Conservation (phyloP, 2,329 filamentous ascomycete genomes). For the Arthrinium puccinioides region DNA sequence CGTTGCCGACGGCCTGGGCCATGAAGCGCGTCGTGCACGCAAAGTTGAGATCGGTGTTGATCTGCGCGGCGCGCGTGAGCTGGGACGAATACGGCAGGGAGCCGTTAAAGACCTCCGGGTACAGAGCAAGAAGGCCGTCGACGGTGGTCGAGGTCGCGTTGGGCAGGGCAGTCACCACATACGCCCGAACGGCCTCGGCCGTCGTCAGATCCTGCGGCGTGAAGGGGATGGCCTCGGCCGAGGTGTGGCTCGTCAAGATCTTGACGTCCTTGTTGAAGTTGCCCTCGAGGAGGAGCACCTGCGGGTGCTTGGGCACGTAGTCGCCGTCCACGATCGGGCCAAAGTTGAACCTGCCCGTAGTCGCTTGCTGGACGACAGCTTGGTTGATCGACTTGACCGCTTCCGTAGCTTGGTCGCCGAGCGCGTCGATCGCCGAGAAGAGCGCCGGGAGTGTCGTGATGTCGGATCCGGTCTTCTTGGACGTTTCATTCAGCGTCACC, state of each 20-base stretch:
- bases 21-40: conserved; percentile 46
- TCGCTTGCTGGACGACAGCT: neutral
- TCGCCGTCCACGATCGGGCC: conserved; percentile 3
- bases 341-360: too few relatives aligned
- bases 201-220: neutral
- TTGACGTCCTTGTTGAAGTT: conserved; percentile 4
- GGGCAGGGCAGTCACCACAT: neutral
- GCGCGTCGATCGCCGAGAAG: too few relatives aligned
- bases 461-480: too few relatives aligned
- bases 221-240: neutral
- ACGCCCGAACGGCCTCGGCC: neutral
- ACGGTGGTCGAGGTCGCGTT: neutral
- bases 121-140: too few relatives aligned
- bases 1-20: conserved; percentile 34
- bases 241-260: neutral
- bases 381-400: neutral
- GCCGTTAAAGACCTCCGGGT: conserved; percentile 35
- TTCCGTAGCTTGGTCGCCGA: neutral
- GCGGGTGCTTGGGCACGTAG: conserved; percentile 5
- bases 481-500: too few relatives aligned
- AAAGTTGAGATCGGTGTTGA: conserved; percentile 36
- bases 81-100: conserved; percentile 32
- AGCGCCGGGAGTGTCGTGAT: too few relatives aligned
- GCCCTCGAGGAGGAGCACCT: conserved; percentile 4
- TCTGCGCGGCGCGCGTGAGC: conserved; percentile 30